A percentile compares a stretch with the other conserved stretches of the same genome.
phyloP scores from a whole-genome alignment of 345 rosid species.

The Fremontodendron californicum region DNA sequence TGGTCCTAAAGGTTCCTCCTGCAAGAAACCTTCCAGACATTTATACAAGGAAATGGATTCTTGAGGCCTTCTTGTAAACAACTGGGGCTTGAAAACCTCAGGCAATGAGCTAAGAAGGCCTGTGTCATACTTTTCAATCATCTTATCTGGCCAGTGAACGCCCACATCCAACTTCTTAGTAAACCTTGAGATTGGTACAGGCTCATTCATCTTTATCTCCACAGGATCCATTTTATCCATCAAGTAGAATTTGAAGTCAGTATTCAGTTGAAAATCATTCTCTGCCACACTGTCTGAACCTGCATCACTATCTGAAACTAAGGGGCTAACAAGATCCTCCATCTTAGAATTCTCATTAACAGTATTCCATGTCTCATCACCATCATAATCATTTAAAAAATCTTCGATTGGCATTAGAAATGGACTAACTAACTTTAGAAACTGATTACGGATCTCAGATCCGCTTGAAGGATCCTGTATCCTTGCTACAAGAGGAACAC shows the following conservation, averaged over 20 bases:
- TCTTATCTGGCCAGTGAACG: slow-evolving; percentile 46
- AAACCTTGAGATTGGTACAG: slow-evolving; percentile 15
- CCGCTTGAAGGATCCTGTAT: slow-evolving; percentile 34
- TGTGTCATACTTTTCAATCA: slow-evolving; percentile 41
- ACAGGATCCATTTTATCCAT: background rate
- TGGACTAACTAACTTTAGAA: slow-evolving; percentile 44
- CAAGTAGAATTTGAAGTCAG: slow-evolving; percentile 38
- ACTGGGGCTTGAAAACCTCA: slow-evolving; percentile 48
- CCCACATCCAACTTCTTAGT: slow-evolving; percentile 27
- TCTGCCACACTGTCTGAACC: slow-evolving; percentile 32
- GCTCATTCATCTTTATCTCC: slow-evolving; percentile 35
- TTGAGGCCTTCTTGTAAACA: slow-evolving; percentile 38
- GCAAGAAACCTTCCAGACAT: slow-evolving; percentile 72
- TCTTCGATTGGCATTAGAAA: slow-evolving; percentile 41
- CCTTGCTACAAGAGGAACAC: slow-evolving; percentile 55
- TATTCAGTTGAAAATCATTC: slow-evolving; percentile 19
- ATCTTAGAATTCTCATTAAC: slow-evolving; percentile 35
- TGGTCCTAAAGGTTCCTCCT: slow-evolving; percentile 72
- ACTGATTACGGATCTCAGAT: slow-evolving; percentile 35
- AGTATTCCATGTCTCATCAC: slow-evolving; percentile 26
- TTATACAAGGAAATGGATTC: slow-evolving; percentile 56
- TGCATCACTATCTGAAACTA: slow-evolving; percentile 20
- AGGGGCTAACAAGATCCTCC: slow-evolving; percentile 33
- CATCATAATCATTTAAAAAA: slow-evolving; percentile 29
- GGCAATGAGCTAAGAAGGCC: slow-evolving; percentile 41